Base-by-base conservation (phyloP, 768 basidiomycete genomes). In the Leccinum pellstonianum region DNA sequence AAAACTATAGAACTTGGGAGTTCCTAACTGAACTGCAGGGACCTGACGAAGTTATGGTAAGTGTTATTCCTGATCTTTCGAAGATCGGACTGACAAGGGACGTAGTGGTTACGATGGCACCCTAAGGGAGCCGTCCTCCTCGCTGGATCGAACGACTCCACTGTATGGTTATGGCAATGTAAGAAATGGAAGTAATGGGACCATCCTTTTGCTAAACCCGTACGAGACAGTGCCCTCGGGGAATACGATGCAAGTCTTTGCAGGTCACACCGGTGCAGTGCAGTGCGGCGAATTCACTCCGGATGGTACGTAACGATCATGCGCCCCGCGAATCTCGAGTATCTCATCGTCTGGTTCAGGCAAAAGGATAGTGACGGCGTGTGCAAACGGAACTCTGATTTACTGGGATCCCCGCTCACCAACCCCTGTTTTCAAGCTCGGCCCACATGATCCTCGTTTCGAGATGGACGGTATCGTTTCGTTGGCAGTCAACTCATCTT, bases 151-250 rank as follows among this genome's bases (percentile, higher is more conserved):
- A 93, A 96, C 65, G 96, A 98, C 73, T 83, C 88, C 7, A 96
- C 91, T 1, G 86, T 94, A 25, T 99, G 97, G 97, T 78, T 99
- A 64, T 99, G 95, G 95, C 93, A 98, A 79, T 77, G 96, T 97
- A 74, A 66, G 88, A 76, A n/a, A 7, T 11, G 25, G 54, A 23
- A 27, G 29, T 8, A 5, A 33, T 14, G 3, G 21, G 10, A 7
- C n/a, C 9, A 21, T 47, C 43, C 9, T 52, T 23, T 1, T 38
- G 10, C 54, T 65, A 8, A 64, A 19, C n/a, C 35, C 52, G 55
- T 51, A 8, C 25, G 33, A 52, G 52, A 58, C 71, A 98, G 96
- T 99, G 29, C 97, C 97, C 3, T 91, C 90, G 6, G 97, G 97
- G 47, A 90, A 85, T 64, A 95, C 88, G 54, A 95, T 99, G 90